Conservation (phyloP, 1,284 basidiomycete species). For the Cystobasidium pallidum region DNA sequence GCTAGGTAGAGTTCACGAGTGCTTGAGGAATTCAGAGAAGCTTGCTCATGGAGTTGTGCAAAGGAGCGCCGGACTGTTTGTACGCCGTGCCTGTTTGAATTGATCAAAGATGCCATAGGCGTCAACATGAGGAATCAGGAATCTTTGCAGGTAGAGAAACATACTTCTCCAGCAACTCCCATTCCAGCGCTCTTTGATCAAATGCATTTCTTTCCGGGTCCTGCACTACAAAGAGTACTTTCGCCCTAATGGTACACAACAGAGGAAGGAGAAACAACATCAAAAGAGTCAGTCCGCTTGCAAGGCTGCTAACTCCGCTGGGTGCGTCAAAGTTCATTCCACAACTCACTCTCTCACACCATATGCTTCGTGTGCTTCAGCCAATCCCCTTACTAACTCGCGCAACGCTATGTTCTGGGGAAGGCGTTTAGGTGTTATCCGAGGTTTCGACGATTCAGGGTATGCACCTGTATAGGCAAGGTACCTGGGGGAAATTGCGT, state of each 20-base stretch:
- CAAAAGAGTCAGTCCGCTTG: background rate
- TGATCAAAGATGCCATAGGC: background rate
- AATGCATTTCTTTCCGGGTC: constrained; percentile 92
- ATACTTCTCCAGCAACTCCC: constrained; percentile 74
- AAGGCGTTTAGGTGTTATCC: constrained; percentile 65
- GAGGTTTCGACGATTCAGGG: constrained; percentile 67
- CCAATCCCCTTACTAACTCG: constrained; percentile 75
- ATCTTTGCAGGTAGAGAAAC: constrained; percentile 47
- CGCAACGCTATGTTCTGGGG: constrained; percentile 74
- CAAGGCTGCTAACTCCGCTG: background rate
- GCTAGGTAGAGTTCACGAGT: constrained; percentile 46
- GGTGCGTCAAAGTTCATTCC: too few species aligned
- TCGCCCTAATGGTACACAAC: constrained; percentile 60
- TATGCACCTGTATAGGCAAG: constrained; percentile 65
- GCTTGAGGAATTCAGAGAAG: constrained; percentile 53
- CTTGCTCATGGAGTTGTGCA: constrained; percentile 63
- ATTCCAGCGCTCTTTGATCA: constrained; percentile 88
- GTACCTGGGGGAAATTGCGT: constrained; percentile 70
- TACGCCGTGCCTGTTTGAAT: constrained; percentile 68
- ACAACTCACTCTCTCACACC: constrained; percentile 61
- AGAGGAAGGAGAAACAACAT: background rate
- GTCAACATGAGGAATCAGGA: too few species aligned
- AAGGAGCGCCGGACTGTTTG: constrained; percentile 75
- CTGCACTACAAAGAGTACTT: constrained; percentile 86
- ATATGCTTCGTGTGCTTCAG: constrained; percentile 77